Base-by-base conservation (phyloP, 352 stramenopile species). In the Globisporangium heterothallicum region DNA sequence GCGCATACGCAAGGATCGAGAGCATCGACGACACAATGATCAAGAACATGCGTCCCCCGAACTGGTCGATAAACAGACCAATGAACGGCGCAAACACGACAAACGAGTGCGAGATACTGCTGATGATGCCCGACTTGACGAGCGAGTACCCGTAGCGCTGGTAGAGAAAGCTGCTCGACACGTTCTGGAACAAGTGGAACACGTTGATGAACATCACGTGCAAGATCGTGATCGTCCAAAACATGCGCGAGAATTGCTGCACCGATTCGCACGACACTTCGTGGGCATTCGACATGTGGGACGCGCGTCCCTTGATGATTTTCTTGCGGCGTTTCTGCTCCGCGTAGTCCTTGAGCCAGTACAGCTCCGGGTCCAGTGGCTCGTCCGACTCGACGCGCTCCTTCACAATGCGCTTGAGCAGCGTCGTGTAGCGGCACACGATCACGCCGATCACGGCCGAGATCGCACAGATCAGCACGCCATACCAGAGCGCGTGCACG, bases 151-250 rank as follows among this genome's bases (percentile, higher is more conserved):
- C 66, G 56, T 95, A 95, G 2, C 75, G 78, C 62, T 95, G 75
- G 55, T 77, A 88, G n/a, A 97, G 50, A 32, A 81, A 96, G 51
- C 82, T 90, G 49, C 78, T 87, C 51, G 75, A 89, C 43, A 95
- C 86, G 61, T 96, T 97, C 59, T 94, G 83, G 66, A 97, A 97
- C 25, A 97, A 63, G 50, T 96, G 88, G 61, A 96, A 96, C 7
- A 94, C 82, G 43, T 92, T 92, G 51, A 95, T 85, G 52, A 95
- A 95, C 53, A 90, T 76, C 0, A 93, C 84, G 68, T 96, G 85
- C 8, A 95, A 66, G 19, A 92, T 49, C 35, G 79, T 72, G 24
- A 96, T 73, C 44, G 83, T 68, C 86, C 85, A 95, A 56, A 96
- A 96, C 68, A 91, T 85, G 63, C 70, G 65, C 50, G 81, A 91